Evolutionary conservation across 768 basidiomycete genomes (phyloP), one percentile per base, ranked within the genome.

Genomic region (Mycena metata): DNA sequence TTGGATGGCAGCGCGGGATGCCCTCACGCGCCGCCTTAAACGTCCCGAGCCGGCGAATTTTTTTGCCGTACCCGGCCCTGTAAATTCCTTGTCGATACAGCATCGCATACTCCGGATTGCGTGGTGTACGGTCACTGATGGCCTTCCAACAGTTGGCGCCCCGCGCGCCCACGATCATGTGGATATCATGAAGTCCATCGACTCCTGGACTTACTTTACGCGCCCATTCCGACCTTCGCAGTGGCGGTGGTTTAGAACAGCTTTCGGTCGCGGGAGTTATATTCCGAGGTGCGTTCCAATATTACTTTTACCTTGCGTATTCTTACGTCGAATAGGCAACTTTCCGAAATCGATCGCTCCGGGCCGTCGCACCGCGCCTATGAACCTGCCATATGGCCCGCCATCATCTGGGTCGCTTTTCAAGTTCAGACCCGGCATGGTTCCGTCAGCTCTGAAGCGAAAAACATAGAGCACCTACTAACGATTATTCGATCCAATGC

Each of bases 211-310:
- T 0, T 50, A 69, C 42, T 69, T 56, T 45, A 69, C 69, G 15
- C 51, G 51, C 26, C 69, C 69, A n/a, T 69, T 69, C 6, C 69
- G 69, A 41, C 54, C 52, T 19, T 65, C 51, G 36, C 36, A 65
- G 4, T 69, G 69, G 69, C 63, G 65, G 54, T 69, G 69, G 69
- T 69, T 69, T 30, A 64, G 46, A 35, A 56, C 64, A 15, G 69
- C 64, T 15, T 45, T 69, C 21, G n/a, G 69, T 45, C 66, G 69
- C 43, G 26, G 16, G n/a, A 9, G 15, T 7, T 69, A 64, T 42
- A 54, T 69, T 19, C 51, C 52, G 6, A 49, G 69, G 69, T 69
- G 17, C 7, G 67, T 43, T 50, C 24, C 26, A 3, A n/a, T n/a
- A n/a, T n/a, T n/a, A n/a, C n/a, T n/a, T n/a, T n/a, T n/a, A n/a